Percentiles rank a stretch among this genome's conserved stretches.
Evolutionary conservation across 2,329 filamentous ascomycete species (phyloP).

Genomic region (Aspergillus floridensis): DNA sequence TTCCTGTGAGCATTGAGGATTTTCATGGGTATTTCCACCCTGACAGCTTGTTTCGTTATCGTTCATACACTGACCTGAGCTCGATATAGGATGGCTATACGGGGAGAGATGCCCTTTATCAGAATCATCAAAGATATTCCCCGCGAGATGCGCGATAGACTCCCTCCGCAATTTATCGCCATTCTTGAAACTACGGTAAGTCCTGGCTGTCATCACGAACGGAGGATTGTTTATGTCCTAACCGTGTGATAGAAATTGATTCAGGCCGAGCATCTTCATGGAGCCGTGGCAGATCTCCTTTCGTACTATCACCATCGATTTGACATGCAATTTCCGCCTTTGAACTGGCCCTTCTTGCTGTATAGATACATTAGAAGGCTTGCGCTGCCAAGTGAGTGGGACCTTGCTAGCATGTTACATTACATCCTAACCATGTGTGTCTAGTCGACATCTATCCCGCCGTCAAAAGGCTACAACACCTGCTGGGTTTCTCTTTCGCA

Average conservation of each 20-base stretch:
- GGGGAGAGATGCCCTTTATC: constrained; percentile 72
- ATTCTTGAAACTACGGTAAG: constrained; percentile 42
- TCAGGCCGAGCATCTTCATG: constrained; percentile 60
- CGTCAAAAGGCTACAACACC: constrained; percentile 55
- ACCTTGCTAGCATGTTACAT: background rate
- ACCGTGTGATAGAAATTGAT: constrained; percentile 35
- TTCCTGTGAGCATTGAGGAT: constrained; percentile 74
- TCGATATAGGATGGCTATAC: constrained; percentile 46
- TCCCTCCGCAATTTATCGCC: constrained; percentile 42
- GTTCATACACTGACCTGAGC: background rate
- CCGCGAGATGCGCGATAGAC: constrained; percentile 43
- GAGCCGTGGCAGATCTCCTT: constrained; percentile 59
- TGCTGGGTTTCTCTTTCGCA: constrained; percentile 59
- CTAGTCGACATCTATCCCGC: constrained; percentile 48
- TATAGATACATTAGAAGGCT: constrained; percentile 69
- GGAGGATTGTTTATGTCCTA: background rate
- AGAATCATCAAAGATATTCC: constrained; percentile 54
- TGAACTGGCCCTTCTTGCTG: constrained; percentile 69
- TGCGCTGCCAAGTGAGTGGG: constrained; percentile 65
- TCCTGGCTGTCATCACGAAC: background rate
- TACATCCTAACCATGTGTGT: background rate
- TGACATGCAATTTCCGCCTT: constrained; percentile 65
- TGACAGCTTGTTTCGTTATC: background rate
- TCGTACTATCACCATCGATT: constrained; percentile 66
- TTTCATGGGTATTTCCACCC: constrained; percentile 49